Percentiles rank a stretch among this genome's conserved stretches.
Conservation (phyloP, 257 asterid species). For the Solanum pinnatisectum region DNA sequence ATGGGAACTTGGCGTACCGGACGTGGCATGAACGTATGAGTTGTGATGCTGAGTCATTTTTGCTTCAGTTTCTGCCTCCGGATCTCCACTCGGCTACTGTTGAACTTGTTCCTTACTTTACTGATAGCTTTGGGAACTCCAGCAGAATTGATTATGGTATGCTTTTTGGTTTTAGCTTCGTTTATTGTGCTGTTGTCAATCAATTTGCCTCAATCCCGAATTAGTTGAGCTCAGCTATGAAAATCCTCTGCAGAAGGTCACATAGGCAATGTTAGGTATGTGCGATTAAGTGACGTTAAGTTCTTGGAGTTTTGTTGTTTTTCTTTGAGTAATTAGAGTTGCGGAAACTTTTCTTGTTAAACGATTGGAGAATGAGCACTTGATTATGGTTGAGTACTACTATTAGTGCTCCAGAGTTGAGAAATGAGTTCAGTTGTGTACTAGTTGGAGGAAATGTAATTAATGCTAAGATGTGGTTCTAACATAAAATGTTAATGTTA, state of each 20-base stretch:
- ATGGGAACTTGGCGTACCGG: conserved; percentile 68
- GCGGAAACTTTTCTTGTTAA: background rate
- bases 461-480: background rate
- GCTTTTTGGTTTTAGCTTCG: background rate
- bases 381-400: background rate
- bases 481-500: background rate
- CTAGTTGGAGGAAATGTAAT: background rate
- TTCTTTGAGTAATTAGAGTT: background rate
- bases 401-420: background rate
- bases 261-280: background rate
- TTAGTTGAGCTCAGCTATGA: background rate
- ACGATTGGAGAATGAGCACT: background rate
- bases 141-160: conserved; percentile 78
- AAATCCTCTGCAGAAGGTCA: background rate
- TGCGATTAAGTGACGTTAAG: background rate
- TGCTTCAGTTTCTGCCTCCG: conserved; percentile 35
- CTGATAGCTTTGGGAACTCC: conserved; percentile 79
- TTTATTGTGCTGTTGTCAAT: background rate
- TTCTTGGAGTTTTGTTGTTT: background rate
- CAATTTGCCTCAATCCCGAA: background rate
- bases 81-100: conserved; percentile 31
- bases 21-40: conserved; percentile 77
- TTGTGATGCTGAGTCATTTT: conserved; percentile 46
- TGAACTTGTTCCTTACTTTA: conserved; percentile 70
- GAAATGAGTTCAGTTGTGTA: background rate